These are phyloP conservation scores for Penicillium silybi DNA, from an alignment of 495 filamentous ascomycete species.

Conservation along the genomic window DNA sequence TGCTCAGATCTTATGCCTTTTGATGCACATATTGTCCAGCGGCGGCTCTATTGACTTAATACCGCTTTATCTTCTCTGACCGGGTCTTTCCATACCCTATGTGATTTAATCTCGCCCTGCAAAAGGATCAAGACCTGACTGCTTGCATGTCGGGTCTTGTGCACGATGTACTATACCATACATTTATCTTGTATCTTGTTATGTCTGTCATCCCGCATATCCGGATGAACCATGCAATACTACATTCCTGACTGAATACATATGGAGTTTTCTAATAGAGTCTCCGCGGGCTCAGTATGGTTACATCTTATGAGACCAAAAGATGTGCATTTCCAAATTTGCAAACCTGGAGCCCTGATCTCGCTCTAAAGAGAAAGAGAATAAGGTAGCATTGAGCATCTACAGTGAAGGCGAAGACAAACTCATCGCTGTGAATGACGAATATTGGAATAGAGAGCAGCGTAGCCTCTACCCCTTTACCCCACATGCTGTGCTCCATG, in stretches of 20 bases:
- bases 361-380: no score
- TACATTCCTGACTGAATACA: slow-evolving; percentile 2
- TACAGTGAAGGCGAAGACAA: background rate
- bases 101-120: background rate
- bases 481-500: background rate
- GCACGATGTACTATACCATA: slow-evolving; percentile 14
- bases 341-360: no score
- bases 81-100: background rate
- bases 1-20: no score
- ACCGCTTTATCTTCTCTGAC: background rate
- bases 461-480: background rate
- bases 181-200: background rate
- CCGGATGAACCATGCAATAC: slow-evolving; percentile 11
- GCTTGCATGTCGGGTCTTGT: background rate
- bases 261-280: background rate
- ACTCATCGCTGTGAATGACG: background rate
- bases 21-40: background rate
- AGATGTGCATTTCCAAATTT: no score
- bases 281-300: background rate
- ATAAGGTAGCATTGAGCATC: no score
- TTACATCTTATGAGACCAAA: no score
- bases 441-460: background rate
- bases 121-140: background rate
- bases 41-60: background rate
- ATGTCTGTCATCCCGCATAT: background rate